These are phyloP conservation scores for Fusarium udum DNA, from an alignment of 2,329 filamentous ascomycete genomes.

Conservation along the genomic window DNA sequence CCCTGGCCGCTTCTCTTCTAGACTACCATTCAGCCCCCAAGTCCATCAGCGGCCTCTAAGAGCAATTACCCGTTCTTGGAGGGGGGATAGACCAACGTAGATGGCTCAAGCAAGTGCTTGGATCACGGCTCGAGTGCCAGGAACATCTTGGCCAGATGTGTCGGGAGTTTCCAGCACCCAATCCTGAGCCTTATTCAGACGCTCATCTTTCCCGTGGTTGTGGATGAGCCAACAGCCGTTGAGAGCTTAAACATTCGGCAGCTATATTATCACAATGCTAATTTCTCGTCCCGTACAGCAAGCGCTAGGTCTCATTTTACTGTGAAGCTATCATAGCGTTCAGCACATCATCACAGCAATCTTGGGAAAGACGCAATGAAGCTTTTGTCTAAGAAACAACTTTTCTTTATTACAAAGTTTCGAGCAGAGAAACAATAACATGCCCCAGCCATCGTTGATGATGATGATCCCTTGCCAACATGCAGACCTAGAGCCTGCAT, in stretches of 20 bases:
- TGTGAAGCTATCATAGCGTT: background rate
- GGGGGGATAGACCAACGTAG: background rate
- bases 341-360: background rate
- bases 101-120: constrained; percentile 8
- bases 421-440: constrained; percentile 13
- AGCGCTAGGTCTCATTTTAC: constrained; percentile 4
- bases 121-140: constrained; percentile 27
- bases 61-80: constrained; percentile 19
- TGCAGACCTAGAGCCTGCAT: constrained; percentile 9
- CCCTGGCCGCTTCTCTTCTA: constrained; percentile 17
- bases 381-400: background rate
- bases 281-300: constrained; percentile 20
- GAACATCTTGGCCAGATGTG: constrained; percentile 33
- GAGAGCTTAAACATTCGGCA: constrained; percentile 21
- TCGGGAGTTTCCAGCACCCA: constrained; percentile 28
- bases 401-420: background rate
- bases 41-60: constrained; percentile 22
- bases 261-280: constrained; percentile 32
- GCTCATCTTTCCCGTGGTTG: constrained; percentile 35
- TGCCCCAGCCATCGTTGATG: constrained; percentile 14
- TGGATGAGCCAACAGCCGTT: constrained; percentile 36
- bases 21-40: constrained; percentile 21
- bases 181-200: constrained; percentile 37
- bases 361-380: background rate
- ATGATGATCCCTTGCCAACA: constrained; percentile 5